Base-by-base conservation (phyloP, 345 rosid genomes). In the Hevea brasiliensis region DNA sequence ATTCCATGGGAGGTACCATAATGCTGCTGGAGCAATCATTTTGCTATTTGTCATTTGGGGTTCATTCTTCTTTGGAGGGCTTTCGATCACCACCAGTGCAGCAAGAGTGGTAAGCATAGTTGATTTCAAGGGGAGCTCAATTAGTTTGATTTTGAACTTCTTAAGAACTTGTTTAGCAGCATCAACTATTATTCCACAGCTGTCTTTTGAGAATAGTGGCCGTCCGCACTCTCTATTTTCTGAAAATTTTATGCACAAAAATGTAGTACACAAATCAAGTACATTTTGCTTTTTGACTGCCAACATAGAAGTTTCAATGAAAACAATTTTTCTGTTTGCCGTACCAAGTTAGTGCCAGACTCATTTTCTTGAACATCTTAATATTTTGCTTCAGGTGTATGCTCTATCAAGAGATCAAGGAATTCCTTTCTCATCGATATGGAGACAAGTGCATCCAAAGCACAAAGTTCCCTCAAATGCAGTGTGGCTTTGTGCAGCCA, bases 1-100 rank as follows among this genome's bases (percentile, higher is more conserved):
- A 61, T 88, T 88, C 74, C 80, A 88, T 57, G 92, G 89, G 58
- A 83, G 92, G 84, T 86, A 88, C 63, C 76, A 84, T 9, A 86
- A 66, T 61, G 66, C 85, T 41, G 63, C 83, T 8, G 90, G 87
- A 57, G 90, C 92, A 14, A 84, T 88, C 47, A 67, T 88, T 44
- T 74, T 88, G 62, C 76, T 88, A 3, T 72, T 84, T 76, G 37
- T 86, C 77, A 88, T 88, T 41, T 88, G 89, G 88, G 89, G 90
- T 32, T 85, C 90, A 7, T 85, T 82, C 79, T 88, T 88, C 80
- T 86, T 88, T 61, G 87, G 92, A 9, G 90, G 92, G 58, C 92
- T 88, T 61, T 88, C 90, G 3, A 74, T 84, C 79, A 85, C 87
- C 15, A 88, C 92, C 6, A 86, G 89, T 62, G 92, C 92, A 11